Conservation (phyloP, 495 filamentous ascomycete species). For the Saxophila tyrrhenica region DNA sequence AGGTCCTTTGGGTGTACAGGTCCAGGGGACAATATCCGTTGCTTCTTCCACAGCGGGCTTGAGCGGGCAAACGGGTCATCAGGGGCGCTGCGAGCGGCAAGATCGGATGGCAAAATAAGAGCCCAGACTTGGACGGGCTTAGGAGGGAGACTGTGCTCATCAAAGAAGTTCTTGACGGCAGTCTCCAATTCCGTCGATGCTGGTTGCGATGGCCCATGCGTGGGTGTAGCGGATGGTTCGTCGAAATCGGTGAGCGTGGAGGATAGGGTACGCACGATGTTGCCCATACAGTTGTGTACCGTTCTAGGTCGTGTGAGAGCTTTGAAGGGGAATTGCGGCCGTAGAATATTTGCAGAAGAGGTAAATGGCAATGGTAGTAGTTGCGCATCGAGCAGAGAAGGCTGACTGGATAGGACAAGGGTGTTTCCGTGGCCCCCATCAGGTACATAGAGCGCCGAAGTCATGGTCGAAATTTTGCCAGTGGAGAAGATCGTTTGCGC, state of each 20-base stretch:
- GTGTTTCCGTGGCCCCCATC: background rate
- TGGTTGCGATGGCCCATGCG: constrained; percentile 41
- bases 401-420: background rate
- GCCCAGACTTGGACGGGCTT: constrained; percentile 64
- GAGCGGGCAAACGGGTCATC: background rate
- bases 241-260: constrained; percentile 13
- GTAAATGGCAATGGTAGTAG: constrained; percentile 16
- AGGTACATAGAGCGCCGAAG: background rate
- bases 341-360: constrained; percentile 13
- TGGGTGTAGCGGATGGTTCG: constrained; percentile 22
- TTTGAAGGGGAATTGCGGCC: constrained; percentile 38
- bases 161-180: constrained; percentile 49
- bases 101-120: constrained; percentile 52
- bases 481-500: constrained; percentile 22
- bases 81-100: background rate
- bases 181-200: constrained; percentile 68
- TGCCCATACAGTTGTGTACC: constrained; percentile 62
- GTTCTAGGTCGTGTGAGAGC: constrained; percentile 53
- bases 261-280: constrained; percentile 63
- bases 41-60: background rate
- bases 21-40: background rate
- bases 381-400: background rate
- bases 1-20: constrained; percentile 22
- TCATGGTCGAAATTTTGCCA: constrained; percentile 12
- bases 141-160: constrained; percentile 32